Evolutionary conservation across 305 asterid species (phyloP).

Genomic region (Fraxinus albicans): DNA sequence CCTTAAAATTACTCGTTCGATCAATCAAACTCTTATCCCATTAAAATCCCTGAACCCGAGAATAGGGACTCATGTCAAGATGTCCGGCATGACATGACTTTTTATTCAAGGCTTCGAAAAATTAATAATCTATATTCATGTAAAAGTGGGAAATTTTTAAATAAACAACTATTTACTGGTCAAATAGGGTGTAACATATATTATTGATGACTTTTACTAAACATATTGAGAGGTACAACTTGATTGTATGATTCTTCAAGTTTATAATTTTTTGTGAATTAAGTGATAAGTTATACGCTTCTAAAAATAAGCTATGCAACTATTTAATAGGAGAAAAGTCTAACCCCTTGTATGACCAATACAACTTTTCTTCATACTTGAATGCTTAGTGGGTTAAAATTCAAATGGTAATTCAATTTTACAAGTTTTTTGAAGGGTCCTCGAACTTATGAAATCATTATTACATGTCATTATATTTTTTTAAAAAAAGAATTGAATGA

Average conservation of each 20-base stretch:
- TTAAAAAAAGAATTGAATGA: neutral
- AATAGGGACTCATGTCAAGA: no score
- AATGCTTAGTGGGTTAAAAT: neutral
- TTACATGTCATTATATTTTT: neutral
- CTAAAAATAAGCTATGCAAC: neutral
- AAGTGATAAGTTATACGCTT: neutral
- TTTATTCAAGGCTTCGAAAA: no score
- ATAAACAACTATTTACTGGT: neutral
- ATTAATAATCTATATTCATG: neutral
- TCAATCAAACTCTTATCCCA: no score
- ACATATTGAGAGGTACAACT: neutral
- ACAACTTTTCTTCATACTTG: neutral
- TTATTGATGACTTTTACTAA: neutral
- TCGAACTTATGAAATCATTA: no score
- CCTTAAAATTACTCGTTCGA: no score
- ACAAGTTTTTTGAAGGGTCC: neutral
- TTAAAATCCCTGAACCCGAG: no score
- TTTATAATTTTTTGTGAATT: neutral
- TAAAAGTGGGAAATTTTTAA: neutral
- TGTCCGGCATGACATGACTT: no score
- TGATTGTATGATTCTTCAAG: neutral
- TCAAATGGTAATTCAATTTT: neutral
- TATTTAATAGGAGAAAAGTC: neutral
- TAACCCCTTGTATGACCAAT: neutral
- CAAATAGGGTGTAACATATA: neutral